Base-by-base conservation (phyloP, 345 rosid species). In the Iberis pinnata region DNA sequence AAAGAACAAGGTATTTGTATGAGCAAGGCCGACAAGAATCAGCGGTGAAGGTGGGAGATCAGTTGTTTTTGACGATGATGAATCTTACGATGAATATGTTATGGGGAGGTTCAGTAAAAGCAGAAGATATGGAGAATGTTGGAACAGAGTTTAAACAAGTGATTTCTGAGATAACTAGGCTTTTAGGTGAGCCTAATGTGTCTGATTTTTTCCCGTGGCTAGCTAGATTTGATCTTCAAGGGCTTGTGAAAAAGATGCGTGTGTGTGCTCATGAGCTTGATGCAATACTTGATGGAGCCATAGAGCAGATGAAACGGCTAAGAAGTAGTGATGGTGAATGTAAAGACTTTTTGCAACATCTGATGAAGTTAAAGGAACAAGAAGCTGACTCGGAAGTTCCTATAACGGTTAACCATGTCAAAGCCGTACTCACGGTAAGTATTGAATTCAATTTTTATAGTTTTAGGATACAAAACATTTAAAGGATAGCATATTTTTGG, bases 191-290 rank as follows among this genome's bases (percentile, higher is more conserved):
- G 32, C 75, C 71, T 27, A 71, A 84, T 36, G 2, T 84, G 20
- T 81, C 92, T 6, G 92, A 83, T 41, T 83, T 80, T 43, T 78
- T 61, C 12, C 84, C 83, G 9, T 40, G 25, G 43, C 46, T 83
- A 64, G 76, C 51, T 6, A 47, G 78, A 43, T 71, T 75, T 16
- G 84, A 80, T 44, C 51, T 78, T 53, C 87, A 83, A 56, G 81
- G 92, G 4, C 12, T 74, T 8, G 49, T 6, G 12, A 78, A 64
- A 66, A 64, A 33, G 56, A 71, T 68, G 78, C 4, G 24, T 1
- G 51, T 4, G 3, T 17, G 56, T 44, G 60, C 60, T 1, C 5
- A 3, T 6, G 49, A 67, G 45, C 70, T 84, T 8, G 76, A 81
- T 67, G 37, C 19, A 9, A 58, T 79, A 12, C 54, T 79, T n/a